Base-by-base conservation (phyloP, 1,284 basidiomycete genomes). In the Apiotrichum laibachii region DNA sequence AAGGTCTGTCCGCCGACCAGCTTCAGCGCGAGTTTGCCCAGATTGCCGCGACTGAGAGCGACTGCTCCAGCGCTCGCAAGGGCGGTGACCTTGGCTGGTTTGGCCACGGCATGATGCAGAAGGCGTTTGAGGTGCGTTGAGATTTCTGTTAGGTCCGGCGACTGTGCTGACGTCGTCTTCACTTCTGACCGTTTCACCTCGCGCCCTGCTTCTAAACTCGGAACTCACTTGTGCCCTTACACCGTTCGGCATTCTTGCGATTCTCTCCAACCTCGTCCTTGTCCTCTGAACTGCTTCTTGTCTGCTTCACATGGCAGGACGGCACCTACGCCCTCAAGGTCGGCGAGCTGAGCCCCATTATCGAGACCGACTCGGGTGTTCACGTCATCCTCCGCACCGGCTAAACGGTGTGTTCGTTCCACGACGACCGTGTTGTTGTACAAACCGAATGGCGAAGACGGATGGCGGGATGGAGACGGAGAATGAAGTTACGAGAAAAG, bases 331-430 rank as follows among this genome's bases (percentile, higher is more conserved):
- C 79, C 1, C 83, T 98, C 61, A 75, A 87, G 56, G 84, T 90
- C n/a, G 91, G 89, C 16, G 80, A 91, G 78, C 86, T 98, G 67
- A 93, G 90, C 77, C 88, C 85, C 51, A 81, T 98, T 54, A 84
- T 98, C 73, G 86, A 86, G 70, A 90, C 94, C 43, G 95, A 98
- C 70, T 94, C 90, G 66, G 96, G 96, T n/a, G 90, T 96, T 15
- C 96, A 99, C 77, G 76, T 98, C 66, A 91, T 99, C 71, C 80
- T 95, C 77, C 85, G 95, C 67, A 96, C 92, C 50, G 92, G 82
- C 12, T 96, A 77, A 50, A 8, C 18, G 13, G n/a, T 21, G 26
- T 31, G 26, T 7, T 31, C 26, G 26, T 31, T 31, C 26, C 26
- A 31, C 26, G 26, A 31, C 26, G 26, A 7, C 26, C 26, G 26